phyloP scores from a whole-genome alignment of 2,329 filamentous ascomycete species.

The Aspergillus fumigatiaffinis region DNA sequence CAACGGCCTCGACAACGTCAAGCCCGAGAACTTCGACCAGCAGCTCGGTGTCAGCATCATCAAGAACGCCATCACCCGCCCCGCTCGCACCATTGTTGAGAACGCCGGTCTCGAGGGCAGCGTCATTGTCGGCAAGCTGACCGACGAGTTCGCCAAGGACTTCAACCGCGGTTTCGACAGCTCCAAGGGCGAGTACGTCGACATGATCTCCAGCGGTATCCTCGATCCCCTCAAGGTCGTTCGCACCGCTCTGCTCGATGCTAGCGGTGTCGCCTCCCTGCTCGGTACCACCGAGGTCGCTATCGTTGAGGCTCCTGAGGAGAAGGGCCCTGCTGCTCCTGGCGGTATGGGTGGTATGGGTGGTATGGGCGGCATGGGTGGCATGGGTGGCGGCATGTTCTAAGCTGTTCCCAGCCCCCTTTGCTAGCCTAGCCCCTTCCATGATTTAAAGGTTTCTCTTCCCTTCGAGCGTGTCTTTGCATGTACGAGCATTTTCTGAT shows the following conservation, averaged over 20 bases:
- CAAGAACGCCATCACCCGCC: slow-evolving; percentile 96
- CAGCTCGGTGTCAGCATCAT: slow-evolving; percentile 96
- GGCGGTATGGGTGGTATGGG: slow-evolving; percentile 48
- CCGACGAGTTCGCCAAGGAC: slow-evolving; percentile 82
- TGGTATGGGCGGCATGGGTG: slow-evolving; percentile 59
- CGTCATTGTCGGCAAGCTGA: slow-evolving; percentile 96
- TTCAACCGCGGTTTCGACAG: slow-evolving; percentile 99
- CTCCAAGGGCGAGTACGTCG: slow-evolving; percentile 94
- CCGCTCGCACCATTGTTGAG: slow-evolving; percentile 92
- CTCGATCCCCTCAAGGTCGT: slow-evolving; percentile 99
- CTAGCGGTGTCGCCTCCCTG: slow-evolving; percentile 91
- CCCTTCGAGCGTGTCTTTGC: slow-evolving; percentile 32
- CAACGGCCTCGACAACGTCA: slow-evolving; percentile 78
- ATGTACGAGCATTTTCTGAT: slow-evolving; percentile 29
- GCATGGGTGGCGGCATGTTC: slow-evolving; percentile 64
- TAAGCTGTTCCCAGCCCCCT: slow-evolving; percentile 36
- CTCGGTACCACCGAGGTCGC: slow-evolving; percentile 97
- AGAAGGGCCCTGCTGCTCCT: slow-evolving; percentile 66
- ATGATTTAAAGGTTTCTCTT: slow-evolving; percentile 20
- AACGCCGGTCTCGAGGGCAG: slow-evolving; percentile 95
- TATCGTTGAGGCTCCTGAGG: slow-evolving; percentile 92
- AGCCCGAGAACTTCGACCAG: slow-evolving; percentile 96
- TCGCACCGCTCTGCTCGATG: slow-evolving; percentile 90
- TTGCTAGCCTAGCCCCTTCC: slow-evolving; percentile 12
- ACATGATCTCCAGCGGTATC: slow-evolving; percentile 97